phyloP scores from a whole-genome alignment of 495 filamentous ascomycete species.

The Rusavskia elegans region DNA sequence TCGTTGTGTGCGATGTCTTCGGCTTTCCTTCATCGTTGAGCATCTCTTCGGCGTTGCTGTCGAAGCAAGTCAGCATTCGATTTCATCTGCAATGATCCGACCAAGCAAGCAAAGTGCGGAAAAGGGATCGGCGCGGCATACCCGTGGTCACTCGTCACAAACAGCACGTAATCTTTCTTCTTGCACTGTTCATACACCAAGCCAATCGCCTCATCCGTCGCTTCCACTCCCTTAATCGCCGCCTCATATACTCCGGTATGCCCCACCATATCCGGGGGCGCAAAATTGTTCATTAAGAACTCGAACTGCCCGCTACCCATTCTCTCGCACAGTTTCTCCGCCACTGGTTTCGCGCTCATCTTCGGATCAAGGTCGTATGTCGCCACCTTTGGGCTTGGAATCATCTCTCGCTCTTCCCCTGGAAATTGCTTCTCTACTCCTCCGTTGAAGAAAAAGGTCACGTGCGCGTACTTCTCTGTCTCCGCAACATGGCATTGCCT shows the following conservation, averaged over 20 bases:
- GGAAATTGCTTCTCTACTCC: constrained; percentile 95
- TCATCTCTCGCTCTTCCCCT: constrained; percentile 69
- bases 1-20: constrained; percentile 95
- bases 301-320: constrained; percentile 69
- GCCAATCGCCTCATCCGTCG: constrained; percentile 88
- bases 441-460: constrained; percentile 99
- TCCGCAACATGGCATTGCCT: constrained; percentile 94
- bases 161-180: constrained; percentile 77
- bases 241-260: constrained; percentile 96
- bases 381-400: constrained; percentile 61
- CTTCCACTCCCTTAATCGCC: constrained; percentile 69
- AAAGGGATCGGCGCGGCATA: constrained; percentile 19
- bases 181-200: constrained; percentile 85
- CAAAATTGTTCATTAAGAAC: constrained; percentile 99
- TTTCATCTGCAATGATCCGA: not conserved
- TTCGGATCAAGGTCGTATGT: constrained; percentile 94
- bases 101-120: not conserved
- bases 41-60: constrained; percentile 97
- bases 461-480: constrained; percentile 98
- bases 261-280: constrained; percentile 97
- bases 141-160: constrained; percentile 93
- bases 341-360: constrained; percentile 85
- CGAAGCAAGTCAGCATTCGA: not conserved
- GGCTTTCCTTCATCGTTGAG: constrained; percentile 85
- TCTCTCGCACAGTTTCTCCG: constrained; percentile 69